Percentiles rank a stretch among this genome's conserved stretches.
Evolutionary conservation across 352 stramenopile genomes (phyloP).

Genomic region (Phytophthora citricola): DNA sequence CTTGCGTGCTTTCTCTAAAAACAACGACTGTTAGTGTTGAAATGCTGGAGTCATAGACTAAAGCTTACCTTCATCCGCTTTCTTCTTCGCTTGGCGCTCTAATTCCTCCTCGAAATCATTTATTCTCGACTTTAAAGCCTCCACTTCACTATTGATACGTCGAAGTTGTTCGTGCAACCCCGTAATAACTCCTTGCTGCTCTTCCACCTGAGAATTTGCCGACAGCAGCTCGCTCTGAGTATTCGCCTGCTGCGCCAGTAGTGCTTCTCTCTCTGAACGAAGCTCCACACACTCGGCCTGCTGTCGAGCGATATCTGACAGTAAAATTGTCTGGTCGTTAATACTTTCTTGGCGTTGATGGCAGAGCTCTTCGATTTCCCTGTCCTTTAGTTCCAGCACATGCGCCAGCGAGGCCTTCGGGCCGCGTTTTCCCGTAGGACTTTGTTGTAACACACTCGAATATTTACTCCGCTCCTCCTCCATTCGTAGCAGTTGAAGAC

Average conservation of each 20-base stretch:
- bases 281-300: constrained; percentile 9
- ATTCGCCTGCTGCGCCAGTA: constrained; percentile 3
- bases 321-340: constrained; percentile 9
- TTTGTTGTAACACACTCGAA: constrained; percentile 44
- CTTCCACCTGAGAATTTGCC: constrained; percentile 14
- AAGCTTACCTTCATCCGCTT: constrained; percentile 43
- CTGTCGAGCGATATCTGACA: constrained; percentile 8
- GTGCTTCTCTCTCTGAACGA: constrained; percentile 19
- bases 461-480: constrained; percentile 66
- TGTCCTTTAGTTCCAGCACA: constrained; percentile 65
- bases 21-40: constrained; percentile 6
- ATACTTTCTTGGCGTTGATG: constrained; percentile 19
- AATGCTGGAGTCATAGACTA: neutral
- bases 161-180: constrained; percentile 33
- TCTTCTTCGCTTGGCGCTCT: constrained; percentile 43
- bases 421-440: constrained; percentile 41
- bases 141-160: constrained; percentile 25
- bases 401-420: constrained; percentile 38
- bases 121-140: constrained; percentile 37
- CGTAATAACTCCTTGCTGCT: constrained; percentile 14
- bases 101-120: constrained; percentile 54
- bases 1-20: constrained; percentile 53
- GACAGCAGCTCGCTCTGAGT: constrained; percentile 7
- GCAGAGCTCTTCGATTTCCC: constrained; percentile 42
- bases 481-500: constrained; percentile 47